Evolutionary conservation across 176 grass and related monocot species (phyloP).

Genomic region (Dendrocalamus sinicus): DNA sequence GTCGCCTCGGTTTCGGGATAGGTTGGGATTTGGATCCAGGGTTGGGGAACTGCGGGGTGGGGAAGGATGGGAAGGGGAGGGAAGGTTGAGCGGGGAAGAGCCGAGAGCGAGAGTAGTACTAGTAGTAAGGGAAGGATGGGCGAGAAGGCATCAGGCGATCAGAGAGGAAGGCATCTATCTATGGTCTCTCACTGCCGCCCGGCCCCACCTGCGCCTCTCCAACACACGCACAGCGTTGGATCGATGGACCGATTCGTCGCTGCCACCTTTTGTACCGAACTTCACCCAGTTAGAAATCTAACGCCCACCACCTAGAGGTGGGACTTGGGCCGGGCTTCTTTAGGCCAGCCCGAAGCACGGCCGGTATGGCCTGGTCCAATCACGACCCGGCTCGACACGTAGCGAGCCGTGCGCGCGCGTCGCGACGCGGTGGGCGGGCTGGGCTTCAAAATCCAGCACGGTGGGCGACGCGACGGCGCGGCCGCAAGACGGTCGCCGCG

Average conservation of each 20-base stretch:
- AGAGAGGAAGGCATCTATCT: conserved; percentile 53
- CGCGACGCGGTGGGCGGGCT: too few species aligned
- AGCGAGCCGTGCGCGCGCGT: too few species aligned
- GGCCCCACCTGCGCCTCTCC: background rate
- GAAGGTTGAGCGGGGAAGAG: background rate
- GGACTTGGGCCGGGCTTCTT: too few species aligned
- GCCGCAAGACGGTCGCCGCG: too few species aligned
- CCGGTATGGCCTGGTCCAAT: too few species aligned
- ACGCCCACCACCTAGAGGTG: conserved; percentile 51
- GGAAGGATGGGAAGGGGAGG: background rate
- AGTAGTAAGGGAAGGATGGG: background rate
- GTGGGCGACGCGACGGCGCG: too few species aligned
- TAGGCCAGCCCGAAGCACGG: too few species aligned
- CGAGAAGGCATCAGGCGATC: conserved; percentile 42
- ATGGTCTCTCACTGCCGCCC: conserved; percentile 33
- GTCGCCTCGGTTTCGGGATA: conserved; percentile 47
- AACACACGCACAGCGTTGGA: conserved; percentile 48
- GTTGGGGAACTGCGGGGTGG: conserved; percentile 24
- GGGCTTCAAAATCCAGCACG: too few species aligned
- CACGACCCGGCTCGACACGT: too few species aligned
- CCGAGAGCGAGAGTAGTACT: background rate
- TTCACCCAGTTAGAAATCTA: conserved; percentile 59
- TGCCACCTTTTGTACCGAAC: conserved; percentile 49
- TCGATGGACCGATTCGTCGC: conserved; percentile 48
- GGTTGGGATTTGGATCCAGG: conserved; percentile 60